These are phyloP conservation scores for Aspergillus melleus DNA, from an alignment of 2,329 filamentous ascomycete species.

Conservation along the genomic window DNA sequence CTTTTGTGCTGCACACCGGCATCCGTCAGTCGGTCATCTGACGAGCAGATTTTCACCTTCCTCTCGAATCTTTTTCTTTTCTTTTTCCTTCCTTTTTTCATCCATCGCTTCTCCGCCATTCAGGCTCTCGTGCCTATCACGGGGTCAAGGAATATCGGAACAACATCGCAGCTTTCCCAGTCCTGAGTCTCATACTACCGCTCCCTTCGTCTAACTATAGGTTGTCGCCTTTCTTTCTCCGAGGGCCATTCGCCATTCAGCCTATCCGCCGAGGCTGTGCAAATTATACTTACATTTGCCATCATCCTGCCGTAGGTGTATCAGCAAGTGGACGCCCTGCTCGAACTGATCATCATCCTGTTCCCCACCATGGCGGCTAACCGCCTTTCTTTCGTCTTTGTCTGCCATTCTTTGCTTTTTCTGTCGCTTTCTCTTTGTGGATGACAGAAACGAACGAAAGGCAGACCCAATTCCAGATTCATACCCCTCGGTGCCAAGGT, in stretches of 20 bases:
- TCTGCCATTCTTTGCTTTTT: background rate
- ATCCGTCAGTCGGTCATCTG: constrained; percentile 11
- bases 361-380: background rate
- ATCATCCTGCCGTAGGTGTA: background rate
- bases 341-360: background rate
- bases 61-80: background rate
- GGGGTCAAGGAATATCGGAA: background rate
- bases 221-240: background rate
- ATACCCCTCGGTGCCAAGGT: background rate
- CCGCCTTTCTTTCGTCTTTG: background rate
- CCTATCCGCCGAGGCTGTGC: constrained; percentile 6
- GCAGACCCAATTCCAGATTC: no score
- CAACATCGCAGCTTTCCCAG: background rate
- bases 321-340: background rate
- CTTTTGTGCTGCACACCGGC: constrained; percentile 2
- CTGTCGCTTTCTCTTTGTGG: background rate
- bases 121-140: background rate
- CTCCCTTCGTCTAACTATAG: background rate
- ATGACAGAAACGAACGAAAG: background rate
- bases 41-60: constrained; percentile 5
- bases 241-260: background rate
- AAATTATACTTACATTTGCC: background rate
- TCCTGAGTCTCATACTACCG: no score
- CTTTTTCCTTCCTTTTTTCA: background rate
- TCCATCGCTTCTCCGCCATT: background rate